phyloP scores from a whole-genome alignment of 164 flowering plant species.

The Platanus orientalis region DNA sequence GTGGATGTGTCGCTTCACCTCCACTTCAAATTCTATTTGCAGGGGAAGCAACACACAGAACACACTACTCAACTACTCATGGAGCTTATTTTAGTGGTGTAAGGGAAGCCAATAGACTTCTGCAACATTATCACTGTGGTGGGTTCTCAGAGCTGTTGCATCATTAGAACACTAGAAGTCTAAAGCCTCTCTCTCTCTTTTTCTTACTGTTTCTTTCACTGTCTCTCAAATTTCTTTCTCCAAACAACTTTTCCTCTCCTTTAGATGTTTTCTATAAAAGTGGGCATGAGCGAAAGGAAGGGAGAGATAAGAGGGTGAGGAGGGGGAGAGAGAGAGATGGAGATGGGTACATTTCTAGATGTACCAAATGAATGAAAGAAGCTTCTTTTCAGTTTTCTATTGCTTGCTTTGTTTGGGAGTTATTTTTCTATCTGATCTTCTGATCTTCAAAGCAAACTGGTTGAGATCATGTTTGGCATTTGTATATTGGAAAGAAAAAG shows the following conservation, averaged over 20 bases:
- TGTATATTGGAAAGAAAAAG: slow-evolving; percentile 5
- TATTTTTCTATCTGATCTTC: slow-evolving; percentile 5
- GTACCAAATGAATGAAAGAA: slow-evolving; percentile 34
- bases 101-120: slow-evolving; percentile 96
- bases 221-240: no score
- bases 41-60: slow-evolving; percentile 97
- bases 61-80: slow-evolving; percentile 97
- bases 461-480: slow-evolving; percentile 9
- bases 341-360: slow-evolving; percentile 7
- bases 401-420: slow-evolving; percentile 1
- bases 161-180: slow-evolving; percentile 11
- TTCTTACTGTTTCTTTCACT: no score
- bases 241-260: no score
- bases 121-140: slow-evolving; percentile 60
- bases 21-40: slow-evolving; percentile 91
- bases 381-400: slow-evolving; percentile 12
- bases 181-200: neutral
- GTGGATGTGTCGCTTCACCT: slow-evolving; percentile 11
- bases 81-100: slow-evolving; percentile 97
- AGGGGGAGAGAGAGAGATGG: slow-evolving; percentile 15
- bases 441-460: slow-evolving; percentile 9
- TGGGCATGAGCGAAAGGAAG: no score
- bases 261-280: no score
- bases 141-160: slow-evolving; percentile 23
- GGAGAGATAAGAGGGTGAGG: no score